phyloP scores from a whole-genome alignment of 1,284 basidiomycete genomes.

The Ganoderma lucidum region DNA sequence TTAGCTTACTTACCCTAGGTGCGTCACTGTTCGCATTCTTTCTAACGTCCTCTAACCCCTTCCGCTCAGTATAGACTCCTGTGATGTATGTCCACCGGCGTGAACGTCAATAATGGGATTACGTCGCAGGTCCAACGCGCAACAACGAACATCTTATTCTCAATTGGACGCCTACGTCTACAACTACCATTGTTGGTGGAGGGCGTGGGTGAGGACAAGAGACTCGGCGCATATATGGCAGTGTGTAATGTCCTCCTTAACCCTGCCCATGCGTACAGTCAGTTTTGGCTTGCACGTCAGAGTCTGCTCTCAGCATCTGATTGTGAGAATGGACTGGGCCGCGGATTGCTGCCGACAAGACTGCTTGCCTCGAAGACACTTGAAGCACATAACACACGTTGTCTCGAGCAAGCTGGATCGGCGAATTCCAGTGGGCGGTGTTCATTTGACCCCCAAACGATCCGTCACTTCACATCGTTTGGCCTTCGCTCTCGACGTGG shows the following conservation, averaged over 20 bases:
- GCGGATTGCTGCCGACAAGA: not conserved
- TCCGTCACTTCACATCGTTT: not conserved
- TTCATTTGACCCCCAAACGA: not conserved
- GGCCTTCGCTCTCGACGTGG: not conserved
- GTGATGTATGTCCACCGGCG: not conserved
- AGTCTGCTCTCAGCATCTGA: not conserved
- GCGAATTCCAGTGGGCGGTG: not conserved
- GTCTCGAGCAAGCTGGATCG: not conserved
- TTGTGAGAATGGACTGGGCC: not conserved
- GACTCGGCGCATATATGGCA: not conserved
- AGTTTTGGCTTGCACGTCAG: not conserved
- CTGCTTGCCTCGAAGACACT: not conserved
- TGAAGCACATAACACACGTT: not conserved
- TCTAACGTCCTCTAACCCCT: not conserved
- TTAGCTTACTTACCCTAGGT: slow-evolving; percentile 2
- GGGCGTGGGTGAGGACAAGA: not conserved
- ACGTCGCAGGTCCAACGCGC: not conserved
- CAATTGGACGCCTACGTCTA: not conserved
- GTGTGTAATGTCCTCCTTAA: not conserved
- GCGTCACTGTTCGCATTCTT: not conserved
- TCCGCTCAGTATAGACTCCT: not conserved
- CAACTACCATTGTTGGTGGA: not conserved
- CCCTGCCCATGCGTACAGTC: not conserved
- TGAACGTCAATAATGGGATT: slow-evolving; percentile 4
- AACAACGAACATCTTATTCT: not conserved